Evolutionary conservation across 176 grass and related monocot species (phyloP), one percentile per base, ranked within the genome.

Genomic region (Elymus sibiricus): DNA sequence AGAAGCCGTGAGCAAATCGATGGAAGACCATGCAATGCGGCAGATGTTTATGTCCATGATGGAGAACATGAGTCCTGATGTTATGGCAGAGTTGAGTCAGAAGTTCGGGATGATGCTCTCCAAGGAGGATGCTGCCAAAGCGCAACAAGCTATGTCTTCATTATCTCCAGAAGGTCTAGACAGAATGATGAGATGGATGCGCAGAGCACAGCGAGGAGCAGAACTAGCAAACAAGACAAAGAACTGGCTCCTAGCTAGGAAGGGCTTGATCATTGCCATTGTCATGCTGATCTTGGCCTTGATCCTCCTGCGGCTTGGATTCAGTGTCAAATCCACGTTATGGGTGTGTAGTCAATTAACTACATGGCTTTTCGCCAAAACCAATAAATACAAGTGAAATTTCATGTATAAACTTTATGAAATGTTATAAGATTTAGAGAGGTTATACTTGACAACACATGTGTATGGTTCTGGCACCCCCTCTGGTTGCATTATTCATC

Each of bases 11-110:
- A 88, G 76, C 34, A 92, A 87, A 89, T 90, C 90, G 70, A 92
- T 98, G 89, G 89, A 89, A 79, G 91, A 98, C 51, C 96, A 92
- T 56, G 92, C 93, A 53, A 95, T 88, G 91, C 84, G 84, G 53
- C 88, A 98, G 93, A 95, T 98, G 96, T 79, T 95, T 78, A 1
- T 84, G 84, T 82, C 85, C 68, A 94, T 98, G 96, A 95, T 98
- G 88, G 90, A 89, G 84, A 94, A 88, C 80, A 94, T 95, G 88
- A 92, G 56, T 76, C 96, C 95, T 16, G 95, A 98, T 64, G 94
- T 92, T 86, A 95, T 98, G 93, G 90, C 80, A 68, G 94, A 90
- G 71, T 92, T 98, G 86, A 90, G 93, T 11, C 74, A 92, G 67
- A 88, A 94, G 71, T 95, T 94, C 77, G 93, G 95, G 43, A 86